Evolutionary conservation across 169 alveolate species (phyloP).

Genomic region (Cryptosporidium andersoni): DNA sequence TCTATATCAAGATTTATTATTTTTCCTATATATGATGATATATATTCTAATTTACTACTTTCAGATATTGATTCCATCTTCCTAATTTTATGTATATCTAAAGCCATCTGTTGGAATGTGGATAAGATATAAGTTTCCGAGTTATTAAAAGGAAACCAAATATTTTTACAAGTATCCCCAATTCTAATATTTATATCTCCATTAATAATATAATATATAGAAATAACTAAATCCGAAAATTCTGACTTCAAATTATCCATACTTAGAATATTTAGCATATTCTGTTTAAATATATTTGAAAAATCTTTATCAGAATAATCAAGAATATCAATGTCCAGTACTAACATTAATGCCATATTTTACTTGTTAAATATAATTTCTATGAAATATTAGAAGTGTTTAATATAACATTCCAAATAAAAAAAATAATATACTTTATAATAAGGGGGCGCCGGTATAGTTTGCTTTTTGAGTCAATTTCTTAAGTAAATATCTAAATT

Average conservation of each 20-base stretch:
- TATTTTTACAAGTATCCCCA: background rate
- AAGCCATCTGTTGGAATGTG: too few species aligned
- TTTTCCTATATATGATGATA: background rate
- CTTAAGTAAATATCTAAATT: too few species aligned
- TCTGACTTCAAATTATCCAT: constrained; percentile 15
- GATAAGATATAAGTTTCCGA: constrained; percentile 1
- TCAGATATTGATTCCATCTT: too few species aligned
- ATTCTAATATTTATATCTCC: background rate
- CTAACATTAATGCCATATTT: constrained; percentile 38
- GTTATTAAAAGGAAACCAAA: constrained; percentile 28
- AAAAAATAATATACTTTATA: too few species aligned
- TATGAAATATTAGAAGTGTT: too few species aligned
- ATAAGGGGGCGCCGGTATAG: constrained; percentile 15
- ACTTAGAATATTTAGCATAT: background rate
- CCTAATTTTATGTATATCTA: too few species aligned
- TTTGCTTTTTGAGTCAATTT: too few species aligned
- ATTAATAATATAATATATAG: constrained; percentile 13
- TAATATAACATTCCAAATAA: too few species aligned
- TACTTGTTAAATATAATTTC: background rate
- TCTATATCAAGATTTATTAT: background rate
- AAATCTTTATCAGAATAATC: background rate
- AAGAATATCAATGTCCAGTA: constrained; percentile 9
- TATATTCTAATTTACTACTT: background rate
- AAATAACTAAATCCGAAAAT: constrained; percentile 33
- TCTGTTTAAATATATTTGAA: background rate